Percentiles rank a stretch among this genome's conserved stretches.
These are phyloP conservation scores for Trichoderma sp. DNA, from an alignment of 2,329 filamentous ascomycete genomes.

Conservation along the genomic window DNA sequence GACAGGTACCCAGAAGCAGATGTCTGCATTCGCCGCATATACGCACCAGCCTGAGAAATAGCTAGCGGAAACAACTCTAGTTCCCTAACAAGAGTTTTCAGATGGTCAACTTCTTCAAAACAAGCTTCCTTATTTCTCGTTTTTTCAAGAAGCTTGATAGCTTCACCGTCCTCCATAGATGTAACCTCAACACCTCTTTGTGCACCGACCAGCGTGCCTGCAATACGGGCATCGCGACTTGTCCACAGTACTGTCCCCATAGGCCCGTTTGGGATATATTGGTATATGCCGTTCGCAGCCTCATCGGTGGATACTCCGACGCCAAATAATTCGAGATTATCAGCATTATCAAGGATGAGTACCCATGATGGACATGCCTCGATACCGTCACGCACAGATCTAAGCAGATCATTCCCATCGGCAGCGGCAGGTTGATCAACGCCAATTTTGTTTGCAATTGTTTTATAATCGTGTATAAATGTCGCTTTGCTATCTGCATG, in stretches of 20 bases:
- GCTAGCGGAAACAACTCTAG: constrained; percentile 32
- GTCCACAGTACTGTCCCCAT: constrained; percentile 33
- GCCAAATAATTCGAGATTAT: constrained; percentile 31
- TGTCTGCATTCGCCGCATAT: constrained; percentile 30
- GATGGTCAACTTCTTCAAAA: not conserved
- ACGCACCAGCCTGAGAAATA: constrained; percentile 33
- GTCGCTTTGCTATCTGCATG: constrained; percentile 34
- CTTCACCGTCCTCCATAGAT: constrained; percentile 22
- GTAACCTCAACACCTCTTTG: constrained; percentile 26
- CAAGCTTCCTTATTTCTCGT: constrained; percentile 19
- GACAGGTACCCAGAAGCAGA: constrained; percentile 28
- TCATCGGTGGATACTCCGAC: not conserved
- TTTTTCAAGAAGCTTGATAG: not conserved
- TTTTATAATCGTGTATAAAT: constrained; percentile 32
- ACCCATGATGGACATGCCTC: constrained; percentile 28
- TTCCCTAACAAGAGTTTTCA: constrained; percentile 22
- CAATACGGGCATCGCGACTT: constrained; percentile 29
- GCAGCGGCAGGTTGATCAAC: constrained; percentile 21
- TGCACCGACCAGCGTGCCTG: constrained; percentile 25
- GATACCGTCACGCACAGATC: constrained; percentile 22
- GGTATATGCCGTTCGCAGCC: constrained; percentile 5
- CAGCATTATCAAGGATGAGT: constrained; percentile 35
- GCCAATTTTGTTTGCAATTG: constrained; percentile 29
- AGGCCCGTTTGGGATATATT: constrained; percentile 27
- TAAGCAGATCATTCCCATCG: constrained; percentile 24